Conservation (phyloP, 1,139 yeast species). For the Sugiyamaella pinicola region DNA sequence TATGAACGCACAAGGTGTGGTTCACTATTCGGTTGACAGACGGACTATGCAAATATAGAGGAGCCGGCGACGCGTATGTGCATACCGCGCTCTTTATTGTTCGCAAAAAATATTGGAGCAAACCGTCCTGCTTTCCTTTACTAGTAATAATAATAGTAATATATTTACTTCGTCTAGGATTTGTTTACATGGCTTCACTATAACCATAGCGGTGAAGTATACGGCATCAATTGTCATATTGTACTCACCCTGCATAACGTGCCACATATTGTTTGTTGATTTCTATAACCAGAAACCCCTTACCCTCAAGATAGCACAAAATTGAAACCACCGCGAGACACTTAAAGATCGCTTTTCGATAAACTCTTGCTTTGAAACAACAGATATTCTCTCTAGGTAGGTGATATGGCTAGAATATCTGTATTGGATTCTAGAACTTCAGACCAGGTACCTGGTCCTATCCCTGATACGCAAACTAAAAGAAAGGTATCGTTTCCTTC, state of each 20-base stretch:
- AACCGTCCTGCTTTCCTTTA: too few species aligned
- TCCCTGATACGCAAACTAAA: not conserved
- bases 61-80: too few species aligned
- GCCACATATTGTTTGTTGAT: slow-evolving; percentile 1
- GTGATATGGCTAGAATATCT: not conserved
- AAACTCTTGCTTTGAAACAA: not conserved
- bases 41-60: too few species aligned
- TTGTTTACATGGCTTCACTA: too few species aligned
- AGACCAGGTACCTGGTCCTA: not conserved
- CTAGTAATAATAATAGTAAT: too few species aligned
- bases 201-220: too few species aligned
- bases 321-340: not conserved
- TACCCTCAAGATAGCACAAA: not conserved
- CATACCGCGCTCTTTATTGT: too few species aligned
- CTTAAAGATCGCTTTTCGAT: not conserved
- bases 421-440: slow-evolving; percentile 1
- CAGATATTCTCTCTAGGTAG: not conserved
- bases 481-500: not conserved
- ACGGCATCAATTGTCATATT: too few species aligned
- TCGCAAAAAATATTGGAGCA: too few species aligned
- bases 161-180: too few species aligned
- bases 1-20: too few species aligned
- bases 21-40: too few species aligned
- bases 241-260: slow-evolving; percentile 3
- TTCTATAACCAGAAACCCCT: not conserved